These are phyloP conservation scores for Lichtheimia ornata DNA, from an alignment of 371 early-diverging fungal genomes.

Conservation along the genomic window DNA sequence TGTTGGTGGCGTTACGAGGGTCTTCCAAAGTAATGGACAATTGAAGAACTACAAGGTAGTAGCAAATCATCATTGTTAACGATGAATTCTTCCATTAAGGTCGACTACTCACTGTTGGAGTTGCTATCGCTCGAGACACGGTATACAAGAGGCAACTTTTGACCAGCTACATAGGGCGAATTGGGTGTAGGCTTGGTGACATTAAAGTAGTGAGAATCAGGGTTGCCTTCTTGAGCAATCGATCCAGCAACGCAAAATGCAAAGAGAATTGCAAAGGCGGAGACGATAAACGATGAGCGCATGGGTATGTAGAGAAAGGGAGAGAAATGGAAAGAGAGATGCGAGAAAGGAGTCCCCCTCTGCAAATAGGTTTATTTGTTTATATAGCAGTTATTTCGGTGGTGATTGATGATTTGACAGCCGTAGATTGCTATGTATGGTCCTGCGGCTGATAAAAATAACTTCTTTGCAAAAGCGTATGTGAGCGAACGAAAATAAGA, in stretches of 20 bases:
- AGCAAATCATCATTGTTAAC: neutral
- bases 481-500: too few species aligned
- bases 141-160: conserved; percentile 42
- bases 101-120: conserved; percentile 25
- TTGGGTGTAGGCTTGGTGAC: conserved; percentile 18
- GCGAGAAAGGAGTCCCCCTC: neutral
- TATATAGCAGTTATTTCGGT: conserved; percentile 1
- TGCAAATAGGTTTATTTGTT: neutral
- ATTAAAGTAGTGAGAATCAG: conserved; percentile 13
- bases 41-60: conserved; percentile 15
- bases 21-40: conserved; percentile 24
- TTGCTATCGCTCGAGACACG: conserved; percentile 26
- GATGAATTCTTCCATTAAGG: too few species aligned
- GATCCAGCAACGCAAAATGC: conserved; percentile 4
- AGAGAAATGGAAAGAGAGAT: conserved; percentile 1
- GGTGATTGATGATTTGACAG: conserved; percentile 6
- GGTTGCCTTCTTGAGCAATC: conserved; percentile 15
- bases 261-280: conserved; percentile 15
- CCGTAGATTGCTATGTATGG: conserved; percentile 11
- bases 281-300: neutral
- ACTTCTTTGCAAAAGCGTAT: too few species aligned
- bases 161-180: conserved; percentile 40
- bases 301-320: too few species aligned
- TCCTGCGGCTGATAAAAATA: conserved; percentile 7
- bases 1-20: conserved; percentile 17